Base-by-base conservation (phyloP, 2,329 filamentous ascomycete species). In the Bipolaris oryzae region DNA sequence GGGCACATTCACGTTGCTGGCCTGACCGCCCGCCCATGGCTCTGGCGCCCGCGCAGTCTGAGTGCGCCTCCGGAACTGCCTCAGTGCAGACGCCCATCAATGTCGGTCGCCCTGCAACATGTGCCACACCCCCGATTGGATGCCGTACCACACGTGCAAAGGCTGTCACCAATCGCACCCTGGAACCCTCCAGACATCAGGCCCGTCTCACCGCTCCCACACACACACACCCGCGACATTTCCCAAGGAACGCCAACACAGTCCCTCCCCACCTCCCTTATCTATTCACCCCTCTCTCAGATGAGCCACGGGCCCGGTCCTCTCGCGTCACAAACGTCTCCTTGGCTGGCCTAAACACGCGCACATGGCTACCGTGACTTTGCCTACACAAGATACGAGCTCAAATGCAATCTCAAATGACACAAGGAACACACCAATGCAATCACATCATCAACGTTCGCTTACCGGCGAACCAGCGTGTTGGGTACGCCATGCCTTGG, bases 151-250 rank as follows among this genome's bases (percentile, higher is more conserved):
- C 58, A 58, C 45, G 52, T 61, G 50, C 54, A 35, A 49, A 42
- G 38, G 55, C 59, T 62, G 57, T 58, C 47, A 35, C 43, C 18
- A 46, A 39, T 31, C 15, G n/a, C 23, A 18, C 28, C 41, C n/a
- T 33, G 28, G 18, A 18, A 41, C n/a, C 16, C 21, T 31, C 33
- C 15, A 53, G 49, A 37, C 18, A 34, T 44, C 38, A 44, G 52
- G 34, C 41, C 53, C 51, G 15, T 37, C 62, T 55, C 62, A 64
- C 60, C 62, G 62, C 62, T 43, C 16, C 57, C 38, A 38, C 21
- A 28, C n/a, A 18, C 21, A 11, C 33, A 49, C 45, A 41, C 10
- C 42, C 53, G 52, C 57, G 46, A 47, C 44, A 34, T 49, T 45
- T 13, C 7, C 39, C 34, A 45, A 55, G 44, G 47, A 46, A 37